Conservation (phyloP, 192 early-diverging fungal species). For the Backusella circina region DNA sequence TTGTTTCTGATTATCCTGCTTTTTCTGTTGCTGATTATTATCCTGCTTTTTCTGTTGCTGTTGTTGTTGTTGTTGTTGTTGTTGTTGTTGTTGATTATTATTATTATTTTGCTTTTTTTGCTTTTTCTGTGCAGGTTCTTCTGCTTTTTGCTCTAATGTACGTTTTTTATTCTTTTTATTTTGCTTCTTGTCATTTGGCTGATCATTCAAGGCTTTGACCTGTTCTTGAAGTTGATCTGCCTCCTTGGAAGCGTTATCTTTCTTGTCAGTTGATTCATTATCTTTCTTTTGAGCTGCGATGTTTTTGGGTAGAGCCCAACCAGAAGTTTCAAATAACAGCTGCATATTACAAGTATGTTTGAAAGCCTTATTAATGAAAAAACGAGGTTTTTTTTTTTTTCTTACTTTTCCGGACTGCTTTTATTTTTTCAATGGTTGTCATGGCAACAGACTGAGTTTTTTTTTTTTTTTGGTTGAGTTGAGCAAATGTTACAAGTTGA, state of each 20-base stretch:
- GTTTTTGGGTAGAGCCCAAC: conserved; percentile 17
- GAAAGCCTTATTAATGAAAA: background rate
- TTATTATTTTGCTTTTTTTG: background rate
- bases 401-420: background rate
- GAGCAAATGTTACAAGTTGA: background rate
- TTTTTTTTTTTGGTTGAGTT: background rate
- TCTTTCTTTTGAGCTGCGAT: conserved; percentile 6
- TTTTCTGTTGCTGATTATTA: background rate
- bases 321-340: conserved; percentile 17
- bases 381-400: background rate
- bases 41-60: background rate
- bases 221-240: conserved; percentile 23
- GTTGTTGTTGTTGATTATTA: background rate
- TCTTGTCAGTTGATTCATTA: background rate
- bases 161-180: background rate
- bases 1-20: background rate
- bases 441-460: no score
- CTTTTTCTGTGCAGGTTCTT: background rate
- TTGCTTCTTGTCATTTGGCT: background rate
- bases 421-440: background rate
- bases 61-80: background rate
- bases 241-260: background rate
- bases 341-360: background rate
- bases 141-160: background rate
- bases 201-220: conserved; percentile 1